phyloP scores from a whole-genome alignment of 2,329 filamentous ascomycete genomes.

The Ceratocystis papillata region DNA sequence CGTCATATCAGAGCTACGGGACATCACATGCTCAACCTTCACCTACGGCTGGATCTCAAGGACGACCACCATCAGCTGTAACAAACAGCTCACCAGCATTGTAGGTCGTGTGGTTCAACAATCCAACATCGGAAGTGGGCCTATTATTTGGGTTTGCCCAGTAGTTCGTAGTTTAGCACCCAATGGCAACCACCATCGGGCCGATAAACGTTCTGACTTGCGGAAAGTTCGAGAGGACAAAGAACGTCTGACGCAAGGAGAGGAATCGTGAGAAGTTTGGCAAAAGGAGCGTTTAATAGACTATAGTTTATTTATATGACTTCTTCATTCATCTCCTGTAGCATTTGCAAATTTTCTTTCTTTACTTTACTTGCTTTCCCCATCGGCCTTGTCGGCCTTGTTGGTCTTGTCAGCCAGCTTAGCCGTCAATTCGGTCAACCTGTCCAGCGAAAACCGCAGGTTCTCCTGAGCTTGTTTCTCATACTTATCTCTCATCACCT shows the following conservation, averaged over 20 bases:
- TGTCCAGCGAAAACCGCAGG: slow-evolving; percentile 5
- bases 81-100: slow-evolving; percentile 12
- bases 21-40: slow-evolving; percentile 14
- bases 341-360: too few species aligned
- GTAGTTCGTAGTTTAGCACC: slow-evolving; percentile 14
- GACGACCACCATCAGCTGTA: slow-evolving; percentile 11
- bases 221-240: slow-evolving; percentile 7
- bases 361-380: too few species aligned
- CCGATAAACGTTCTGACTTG: slow-evolving; percentile 1
- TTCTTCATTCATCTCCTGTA: not conserved
- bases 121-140: slow-evolving; percentile 1
- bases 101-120: slow-evolving; percentile 14
- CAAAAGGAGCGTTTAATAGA: not conserved
- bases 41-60: slow-evolving; percentile 9
- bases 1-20: slow-evolving; percentile 4
- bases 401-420: not conserved
- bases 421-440: not conserved
- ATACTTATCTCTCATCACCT: slow-evolving; percentile 20
- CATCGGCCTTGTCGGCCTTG: not conserved
- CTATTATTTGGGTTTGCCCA: slow-evolving; percentile 12
- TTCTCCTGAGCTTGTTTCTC: slow-evolving; percentile 15
- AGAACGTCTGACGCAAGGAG: not conserved
- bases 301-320: slow-evolving; percentile 1
- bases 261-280: not conserved
- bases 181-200: slow-evolving; percentile 7